These are phyloP conservation scores for Hyphodiscus sp. DNA, from an alignment of 2,329 filamentous ascomycete species.

Conservation along the genomic window DNA sequence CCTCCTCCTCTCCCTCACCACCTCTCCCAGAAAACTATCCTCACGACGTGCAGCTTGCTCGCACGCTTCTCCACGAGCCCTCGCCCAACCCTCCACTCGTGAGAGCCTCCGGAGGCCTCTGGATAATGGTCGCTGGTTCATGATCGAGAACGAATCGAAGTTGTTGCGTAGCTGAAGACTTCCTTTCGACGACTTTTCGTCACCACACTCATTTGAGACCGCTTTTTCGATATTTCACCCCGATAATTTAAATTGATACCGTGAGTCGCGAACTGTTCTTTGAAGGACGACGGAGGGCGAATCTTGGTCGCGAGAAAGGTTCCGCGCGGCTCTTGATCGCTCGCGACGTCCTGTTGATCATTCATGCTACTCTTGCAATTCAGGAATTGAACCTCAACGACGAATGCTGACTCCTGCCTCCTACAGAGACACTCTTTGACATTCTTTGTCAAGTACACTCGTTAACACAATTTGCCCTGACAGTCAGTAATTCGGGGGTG, in stretches of 20 bases:
- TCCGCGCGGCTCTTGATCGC: neutral
- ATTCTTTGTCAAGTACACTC: constrained; percentile 53
- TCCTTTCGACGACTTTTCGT: constrained; percentile 29
- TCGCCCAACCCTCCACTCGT: constrained; percentile 9
- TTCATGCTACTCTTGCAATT: constrained; percentile 27
- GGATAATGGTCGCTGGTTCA: constrained; percentile 28
- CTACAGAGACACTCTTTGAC: constrained; percentile 43
- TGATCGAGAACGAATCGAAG: constrained; percentile 23
- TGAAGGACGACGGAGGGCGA: neutral
- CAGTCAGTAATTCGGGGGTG: constrained; percentile 34
- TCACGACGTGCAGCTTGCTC: constrained; percentile 17
- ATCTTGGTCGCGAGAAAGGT: constrained; percentile 2
- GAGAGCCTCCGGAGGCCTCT: constrained; percentile 28
- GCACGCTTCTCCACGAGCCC: constrained; percentile 13
- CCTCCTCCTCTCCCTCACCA: neutral
- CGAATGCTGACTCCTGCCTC: constrained; percentile 18
- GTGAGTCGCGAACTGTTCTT: constrained; percentile 23
- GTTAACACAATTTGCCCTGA: constrained; percentile 42
- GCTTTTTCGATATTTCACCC: constrained; percentile 18
- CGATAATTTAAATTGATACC: constrained; percentile 24
- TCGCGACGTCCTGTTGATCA: constrained; percentile 19
- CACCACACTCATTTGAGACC: constrained; percentile 31
- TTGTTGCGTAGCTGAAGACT: constrained; percentile 17
- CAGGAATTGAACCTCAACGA: constrained; percentile 7
- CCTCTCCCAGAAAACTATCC: constrained; percentile 3